A percentile compares a stretch with the other conserved stretches of the same genome.
phyloP scores from a whole-genome alignment of 2,329 filamentous ascomycete species.

The Aspergillus ibericus region DNA sequence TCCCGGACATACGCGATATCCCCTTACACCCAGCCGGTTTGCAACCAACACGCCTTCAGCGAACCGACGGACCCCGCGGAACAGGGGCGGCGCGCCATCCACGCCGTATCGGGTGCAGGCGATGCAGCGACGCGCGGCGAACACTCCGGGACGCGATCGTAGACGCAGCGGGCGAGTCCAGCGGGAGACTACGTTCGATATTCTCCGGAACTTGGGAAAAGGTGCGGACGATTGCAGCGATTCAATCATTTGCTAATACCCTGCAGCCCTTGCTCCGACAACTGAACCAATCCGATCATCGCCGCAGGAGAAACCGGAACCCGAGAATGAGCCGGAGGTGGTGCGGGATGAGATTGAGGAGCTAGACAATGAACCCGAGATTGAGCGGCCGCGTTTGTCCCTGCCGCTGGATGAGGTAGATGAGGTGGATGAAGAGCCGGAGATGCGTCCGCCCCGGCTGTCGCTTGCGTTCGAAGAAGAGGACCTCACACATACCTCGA shows the following conservation, averaged over 20 bases:
- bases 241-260: conserved; percentile 2
- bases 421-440: conserved; percentile 47
- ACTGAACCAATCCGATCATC: conserved; percentile 50
- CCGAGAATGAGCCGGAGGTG: conserved; percentile 20
- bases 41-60: conserved; percentile 32
- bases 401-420: conserved; percentile 49
- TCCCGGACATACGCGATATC: conserved; percentile 31
- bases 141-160: conserved; percentile 52
- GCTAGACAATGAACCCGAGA: conserved; percentile 49
- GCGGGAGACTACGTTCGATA: conserved; percentile 57
- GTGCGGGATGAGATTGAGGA: conserved; percentile 48
- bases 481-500: conserved; percentile 41
- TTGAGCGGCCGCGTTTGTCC: conserved; percentile 43
- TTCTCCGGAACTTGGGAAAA: conserved; percentile 54
- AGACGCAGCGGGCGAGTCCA: conserved; percentile 52
- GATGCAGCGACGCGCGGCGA: conserved; percentile 54
- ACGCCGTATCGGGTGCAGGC: conserved; percentile 58
- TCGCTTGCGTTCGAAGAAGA: conserved; percentile 49
- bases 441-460: conserved; percentile 39
- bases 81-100: conserved; percentile 44
- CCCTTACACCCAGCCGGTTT: conserved; percentile 39
- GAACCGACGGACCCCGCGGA: conserved; percentile 38
- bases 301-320: conserved; percentile 37
- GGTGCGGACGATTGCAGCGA: conserved; percentile 32
- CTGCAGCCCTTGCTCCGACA: conserved; percentile 50